These are phyloP conservation scores for Candida arabinofermentans DNA, from an alignment of 805 yeast species.

Conservation along the genomic window DNA sequence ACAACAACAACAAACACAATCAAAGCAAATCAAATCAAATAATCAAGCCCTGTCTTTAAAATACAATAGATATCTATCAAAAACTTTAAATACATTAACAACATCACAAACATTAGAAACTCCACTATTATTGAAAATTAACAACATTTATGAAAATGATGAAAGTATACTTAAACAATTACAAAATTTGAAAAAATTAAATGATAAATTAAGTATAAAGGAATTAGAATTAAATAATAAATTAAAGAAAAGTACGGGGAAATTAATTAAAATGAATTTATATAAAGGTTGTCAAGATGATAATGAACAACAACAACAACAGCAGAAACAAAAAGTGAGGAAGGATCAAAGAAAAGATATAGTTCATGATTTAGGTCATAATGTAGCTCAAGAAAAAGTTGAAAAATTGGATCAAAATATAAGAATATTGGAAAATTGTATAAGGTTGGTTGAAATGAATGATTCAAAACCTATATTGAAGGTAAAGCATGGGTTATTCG, in stretches of 20 bases:
- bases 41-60: slow-evolving; percentile 19
- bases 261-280: neutral
- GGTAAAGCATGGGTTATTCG: slow-evolving; percentile 16
- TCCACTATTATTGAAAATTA: slow-evolving; percentile 21
- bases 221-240: slow-evolving; percentile 11
- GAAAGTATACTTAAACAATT: slow-evolving; percentile 22
- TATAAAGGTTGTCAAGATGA: neutral
- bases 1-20: slow-evolving; percentile 22
- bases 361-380: neutral
- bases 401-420: slow-evolving; percentile 71
- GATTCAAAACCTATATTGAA: slow-evolving; percentile 16
- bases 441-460: slow-evolving; percentile 32
- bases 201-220: slow-evolving; percentile 8
- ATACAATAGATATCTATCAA: slow-evolving; percentile 20
- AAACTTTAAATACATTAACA: slow-evolving; percentile 15
- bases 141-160: slow-evolving; percentile 29
- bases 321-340: neutral
- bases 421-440: slow-evolving; percentile 62
- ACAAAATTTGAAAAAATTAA: slow-evolving; percentile 10
- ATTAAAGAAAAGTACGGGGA: slow-evolving; percentile 6
- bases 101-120: slow-evolving; percentile 16
- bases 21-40: slow-evolving; percentile 18
- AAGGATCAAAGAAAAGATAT: neutral
- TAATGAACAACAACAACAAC: neutral
- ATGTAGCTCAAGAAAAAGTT: slow-evolving; percentile 47